phyloP scores from a whole-genome alignment of 805 yeast species.

The Candida sithepensis region DNA sequence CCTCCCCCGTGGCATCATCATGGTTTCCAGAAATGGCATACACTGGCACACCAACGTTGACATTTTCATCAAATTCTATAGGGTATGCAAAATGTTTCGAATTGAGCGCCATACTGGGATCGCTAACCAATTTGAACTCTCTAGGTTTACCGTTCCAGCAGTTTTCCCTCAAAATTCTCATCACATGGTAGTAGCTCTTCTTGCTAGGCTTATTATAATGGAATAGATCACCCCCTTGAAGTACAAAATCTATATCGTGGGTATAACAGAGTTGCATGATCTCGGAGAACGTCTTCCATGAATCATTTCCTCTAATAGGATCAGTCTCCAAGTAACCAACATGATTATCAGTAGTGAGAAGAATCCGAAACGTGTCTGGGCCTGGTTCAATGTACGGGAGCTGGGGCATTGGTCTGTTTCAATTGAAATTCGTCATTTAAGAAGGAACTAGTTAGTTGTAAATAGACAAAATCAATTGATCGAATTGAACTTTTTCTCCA shows the following conservation, averaged over 20 bases:
- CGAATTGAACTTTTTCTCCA: too few relatives aligned
- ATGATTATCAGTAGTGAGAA: constrained; percentile 93
- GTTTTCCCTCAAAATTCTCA: constrained; percentile 60
- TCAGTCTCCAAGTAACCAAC: constrained; percentile 91
- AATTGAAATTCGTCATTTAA: not conserved
- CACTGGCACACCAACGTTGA: constrained; percentile 84
- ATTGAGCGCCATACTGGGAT: constrained; percentile 61
- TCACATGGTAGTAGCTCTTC: constrained; percentile 79
- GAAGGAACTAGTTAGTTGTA: too few relatives aligned
- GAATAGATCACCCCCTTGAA: constrained; percentile 92
- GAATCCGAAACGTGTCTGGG: constrained; percentile 67
- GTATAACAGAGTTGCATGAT: constrained; percentile 66
- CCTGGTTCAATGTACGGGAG: constrained; percentile 43
- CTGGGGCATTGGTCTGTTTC: constrained; percentile 31
- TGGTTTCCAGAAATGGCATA: constrained; percentile 95
- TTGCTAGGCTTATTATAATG: constrained; percentile 88
- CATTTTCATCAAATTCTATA: constrained; percentile 86
- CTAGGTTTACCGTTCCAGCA: constrained; percentile 89
- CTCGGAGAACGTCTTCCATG: constrained; percentile 85
- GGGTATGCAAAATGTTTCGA: constrained; percentile 62
- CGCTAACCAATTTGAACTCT: constrained; percentile 77
- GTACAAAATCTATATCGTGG: constrained; percentile 77
- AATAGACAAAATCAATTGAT: too few relatives aligned
- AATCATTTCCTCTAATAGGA: constrained; percentile 85
- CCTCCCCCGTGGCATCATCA: constrained; percentile 92